phyloP scores from a whole-genome alignment of 2,329 filamentous ascomycete genomes.

The Tolypocladium endophyticum region DNA sequence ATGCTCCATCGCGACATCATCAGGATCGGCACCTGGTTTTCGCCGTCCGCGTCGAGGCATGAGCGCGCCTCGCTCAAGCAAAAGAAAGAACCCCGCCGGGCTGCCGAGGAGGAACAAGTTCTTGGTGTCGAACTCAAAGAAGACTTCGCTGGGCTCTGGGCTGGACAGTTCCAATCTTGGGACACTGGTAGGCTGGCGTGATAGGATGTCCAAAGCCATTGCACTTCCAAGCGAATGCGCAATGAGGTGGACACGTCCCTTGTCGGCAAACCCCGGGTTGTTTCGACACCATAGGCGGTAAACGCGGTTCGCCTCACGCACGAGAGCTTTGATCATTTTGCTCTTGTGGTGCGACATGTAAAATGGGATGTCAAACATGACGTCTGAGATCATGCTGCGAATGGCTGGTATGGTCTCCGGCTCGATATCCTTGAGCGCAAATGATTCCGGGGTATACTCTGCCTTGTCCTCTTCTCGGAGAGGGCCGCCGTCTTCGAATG shows the following conservation, averaged over 20 bases:
- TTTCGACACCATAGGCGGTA: constrained; percentile 91
- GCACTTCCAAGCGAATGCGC: constrained; percentile 90
- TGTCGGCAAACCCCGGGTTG: constrained; percentile 73
- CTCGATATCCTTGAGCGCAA: constrained; percentile 75
- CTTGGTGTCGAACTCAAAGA: constrained; percentile 86
- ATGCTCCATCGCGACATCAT: constrained; percentile 41
- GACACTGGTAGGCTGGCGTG: constrained; percentile 69
- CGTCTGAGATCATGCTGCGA: constrained; percentile 88
- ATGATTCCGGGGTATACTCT: constrained; percentile 47
- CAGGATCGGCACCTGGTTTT: constrained; percentile 63
- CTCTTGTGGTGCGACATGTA: constrained; percentile 94
- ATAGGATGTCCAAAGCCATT: constrained; percentile 88
- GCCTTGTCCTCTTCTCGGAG: constrained; percentile 42
- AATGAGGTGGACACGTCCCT: constrained; percentile 81
- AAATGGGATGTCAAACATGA: constrained; percentile 97
- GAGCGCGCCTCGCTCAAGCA: constrained; percentile 65
- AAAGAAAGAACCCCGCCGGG: constrained; percentile 83
- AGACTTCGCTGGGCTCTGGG: constrained; percentile 34
- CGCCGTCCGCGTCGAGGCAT: constrained; percentile 64
- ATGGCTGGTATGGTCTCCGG: constrained; percentile 83
- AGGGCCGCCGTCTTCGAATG: constrained; percentile 69
- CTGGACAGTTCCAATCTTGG: constrained; percentile 36
- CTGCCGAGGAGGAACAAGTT: constrained; percentile 86
- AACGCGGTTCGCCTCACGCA: constrained; percentile 88
- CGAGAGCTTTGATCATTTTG: constrained; percentile 85